phyloP scores from a whole-genome alignment of 305 asterid genomes.

The Coffea humblotiana region DNA sequence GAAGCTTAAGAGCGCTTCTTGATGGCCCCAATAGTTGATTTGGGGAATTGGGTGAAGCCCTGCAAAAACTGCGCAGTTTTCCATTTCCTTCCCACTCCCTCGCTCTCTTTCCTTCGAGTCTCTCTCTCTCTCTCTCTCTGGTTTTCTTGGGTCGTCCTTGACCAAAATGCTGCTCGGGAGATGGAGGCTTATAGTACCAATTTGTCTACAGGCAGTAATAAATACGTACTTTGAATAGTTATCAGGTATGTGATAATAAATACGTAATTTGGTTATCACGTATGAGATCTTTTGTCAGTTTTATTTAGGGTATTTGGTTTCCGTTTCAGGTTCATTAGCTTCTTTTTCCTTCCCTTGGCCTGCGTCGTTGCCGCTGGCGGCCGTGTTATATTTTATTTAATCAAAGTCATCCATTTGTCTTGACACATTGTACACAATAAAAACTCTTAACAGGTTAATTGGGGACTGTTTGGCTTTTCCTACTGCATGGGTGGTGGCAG shows the following conservation, averaged over 20 bases:
- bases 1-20: slow-evolving; percentile 36
- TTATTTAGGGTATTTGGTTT: neutral
- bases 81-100: slow-evolving; percentile 36
- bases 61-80: slow-evolving; percentile 54
- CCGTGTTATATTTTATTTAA: neutral
- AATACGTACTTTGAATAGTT: neutral
- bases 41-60: slow-evolving; percentile 40
- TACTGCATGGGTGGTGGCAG: too few relatives aligned
- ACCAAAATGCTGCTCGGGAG: neutral
- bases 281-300: too few relatives aligned
- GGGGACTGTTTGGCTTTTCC: too few relatives aligned
- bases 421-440: too few relatives aligned
- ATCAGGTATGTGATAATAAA: too few relatives aligned
- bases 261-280: too few relatives aligned
- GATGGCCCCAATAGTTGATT: slow-evolving; percentile 38
- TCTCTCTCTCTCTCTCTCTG: neutral
- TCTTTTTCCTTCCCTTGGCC: too few relatives aligned
- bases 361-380: neutral
- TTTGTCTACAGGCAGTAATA: neutral
- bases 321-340: neutral
- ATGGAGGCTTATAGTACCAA: neutral
- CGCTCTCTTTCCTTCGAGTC: neutral
- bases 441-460: too few relatives aligned
- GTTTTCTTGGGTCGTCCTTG: neutral
- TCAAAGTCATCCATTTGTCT: neutral